Evolutionary conservation across 345 rosid genomes (phyloP).

Genomic region (Balakata baccata): DNA sequence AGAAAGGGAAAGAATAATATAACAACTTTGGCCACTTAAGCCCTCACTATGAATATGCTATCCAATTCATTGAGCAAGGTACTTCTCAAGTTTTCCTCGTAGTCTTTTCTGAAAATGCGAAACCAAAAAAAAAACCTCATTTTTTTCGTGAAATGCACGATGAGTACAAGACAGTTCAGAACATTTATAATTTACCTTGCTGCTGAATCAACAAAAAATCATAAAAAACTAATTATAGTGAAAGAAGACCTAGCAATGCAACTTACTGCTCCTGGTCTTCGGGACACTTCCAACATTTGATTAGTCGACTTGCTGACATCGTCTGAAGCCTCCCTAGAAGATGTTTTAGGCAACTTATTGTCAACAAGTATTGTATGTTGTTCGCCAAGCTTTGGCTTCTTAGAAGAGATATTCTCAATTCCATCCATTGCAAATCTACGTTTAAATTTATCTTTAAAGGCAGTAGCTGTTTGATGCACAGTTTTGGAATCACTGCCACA

Average conservation of each 20-base stretch:
- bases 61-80: neutral
- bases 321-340: slow-evolving; percentile 15
- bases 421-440: slow-evolving; percentile 14
- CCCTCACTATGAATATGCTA: neutral
- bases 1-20: neutral
- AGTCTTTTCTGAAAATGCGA: neutral
- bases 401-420: slow-evolving; percentile 24
- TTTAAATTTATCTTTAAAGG: slow-evolving; percentile 25
- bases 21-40: neutral
- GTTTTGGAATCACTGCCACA: slow-evolving; percentile 21
- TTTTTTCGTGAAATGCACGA: neutral
- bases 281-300: slow-evolving; percentile 41
- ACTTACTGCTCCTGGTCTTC: slow-evolving; percentile 64
- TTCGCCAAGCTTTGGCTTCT: slow-evolving; percentile 38
- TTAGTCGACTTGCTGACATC: slow-evolving; percentile 26
- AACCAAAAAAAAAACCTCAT: neutral
- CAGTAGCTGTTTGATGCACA: neutral
- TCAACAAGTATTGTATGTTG: slow-evolving; percentile 24
- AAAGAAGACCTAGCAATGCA: slow-evolving; percentile 9
- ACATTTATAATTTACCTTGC: neutral
- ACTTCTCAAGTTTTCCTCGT: neutral
- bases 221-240: neutral
- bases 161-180: neutral
- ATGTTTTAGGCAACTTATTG: slow-evolving; percentile 31
- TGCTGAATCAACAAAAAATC: neutral